A percentile compares a stretch with the other conserved stretches of the same genome.
These are phyloP conservation scores for Rhynchospora tenuis DNA, from an alignment of 176 grass and related monocot species.

Conservation along the genomic window DNA sequence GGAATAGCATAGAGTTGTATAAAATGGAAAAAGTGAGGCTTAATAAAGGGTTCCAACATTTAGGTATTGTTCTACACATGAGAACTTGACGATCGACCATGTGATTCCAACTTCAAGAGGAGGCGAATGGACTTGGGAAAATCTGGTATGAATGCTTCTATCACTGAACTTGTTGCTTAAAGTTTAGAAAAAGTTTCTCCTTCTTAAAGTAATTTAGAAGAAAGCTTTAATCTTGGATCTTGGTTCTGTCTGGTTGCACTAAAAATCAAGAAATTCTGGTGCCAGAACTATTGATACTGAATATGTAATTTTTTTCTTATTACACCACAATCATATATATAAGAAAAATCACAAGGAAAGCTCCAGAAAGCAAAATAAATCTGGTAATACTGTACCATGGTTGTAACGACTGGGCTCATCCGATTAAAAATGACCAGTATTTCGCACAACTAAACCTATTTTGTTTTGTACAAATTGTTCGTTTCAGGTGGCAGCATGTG, in stretches of 20 bases:
- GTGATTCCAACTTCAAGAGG: constrained; percentile 77
- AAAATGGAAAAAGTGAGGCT: constrained; percentile 4
- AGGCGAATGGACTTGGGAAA: constrained; percentile 92
- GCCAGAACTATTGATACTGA: neutral
- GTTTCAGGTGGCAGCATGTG: constrained; percentile 82
- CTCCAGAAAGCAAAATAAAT: neutral
- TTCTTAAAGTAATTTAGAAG: neutral
- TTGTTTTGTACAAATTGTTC: neutral
- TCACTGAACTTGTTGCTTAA: neutral
- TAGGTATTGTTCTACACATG: constrained; percentile 80
- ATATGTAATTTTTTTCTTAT: neutral
- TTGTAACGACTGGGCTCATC: neutral
- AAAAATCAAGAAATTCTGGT: neutral
- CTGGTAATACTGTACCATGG: neutral
- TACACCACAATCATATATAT: neutral
- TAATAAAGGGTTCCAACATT: constrained; percentile 22
- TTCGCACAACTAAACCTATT: neutral
- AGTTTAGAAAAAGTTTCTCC: neutral
- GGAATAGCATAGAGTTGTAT: neutral
- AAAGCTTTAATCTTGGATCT: neutral
- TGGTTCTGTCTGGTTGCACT: neutral
- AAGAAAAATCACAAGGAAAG: neutral
- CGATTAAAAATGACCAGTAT: neutral
- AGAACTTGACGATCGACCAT: constrained; percentile 87
- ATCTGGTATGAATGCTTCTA: constrained; percentile 45